Evolutionary conservation across 2,329 filamentous ascomycete species (phyloP), one percentile per base, ranked within the genome.

Genomic region (Alternaria hordeiaustralica): DNA sequence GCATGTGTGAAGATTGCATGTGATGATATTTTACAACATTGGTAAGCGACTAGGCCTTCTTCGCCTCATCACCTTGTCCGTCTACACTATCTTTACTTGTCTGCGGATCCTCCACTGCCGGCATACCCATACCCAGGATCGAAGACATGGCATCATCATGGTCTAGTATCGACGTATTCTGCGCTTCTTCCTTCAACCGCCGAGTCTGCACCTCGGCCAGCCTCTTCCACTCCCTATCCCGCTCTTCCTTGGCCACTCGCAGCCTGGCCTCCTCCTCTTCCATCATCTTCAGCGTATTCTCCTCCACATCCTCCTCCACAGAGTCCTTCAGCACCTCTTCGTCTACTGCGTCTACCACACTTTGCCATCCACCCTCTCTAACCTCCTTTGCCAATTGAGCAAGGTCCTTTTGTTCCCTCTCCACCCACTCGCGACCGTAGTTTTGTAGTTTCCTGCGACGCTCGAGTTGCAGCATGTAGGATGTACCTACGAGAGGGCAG

Each of bases 401-500:
- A 20, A 75, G 58, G 7, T 18, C 12, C 3, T 4, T 36, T 11
- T 65, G 47, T 28, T 61, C 51, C 11, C 63, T 13, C 1, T n/a
- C 12, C 18, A 58, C 15, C n/a, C 71, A 20, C 1, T 21, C 25
- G 8, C 18, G 26, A 4, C 75, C 76, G 26, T 71, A 71, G 0
- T 43, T 3, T 18, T 63, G 50, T 12, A 77, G 57, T 30, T 54
- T 71, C 2, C 53, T 8, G 46, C 75, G 69, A 5, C 59, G 66
- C 3, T 12, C 7, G 5, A 58, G 30, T 54, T 74, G 57, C 41
- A 71, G 53, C 46, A 62, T 55, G 55, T 72, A 75, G 1, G 65
- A 61, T 4, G 63, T 47, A 28, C 72, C 75, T 9, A 78, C 71
- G 2, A 75, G 28, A 4, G 61, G 44, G 2, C 51, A 51, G 5